These are phyloP conservation scores for Actinomucor elegans DNA, from an alignment of 371 early-diverging fungal species.

Conservation along the genomic window DNA sequence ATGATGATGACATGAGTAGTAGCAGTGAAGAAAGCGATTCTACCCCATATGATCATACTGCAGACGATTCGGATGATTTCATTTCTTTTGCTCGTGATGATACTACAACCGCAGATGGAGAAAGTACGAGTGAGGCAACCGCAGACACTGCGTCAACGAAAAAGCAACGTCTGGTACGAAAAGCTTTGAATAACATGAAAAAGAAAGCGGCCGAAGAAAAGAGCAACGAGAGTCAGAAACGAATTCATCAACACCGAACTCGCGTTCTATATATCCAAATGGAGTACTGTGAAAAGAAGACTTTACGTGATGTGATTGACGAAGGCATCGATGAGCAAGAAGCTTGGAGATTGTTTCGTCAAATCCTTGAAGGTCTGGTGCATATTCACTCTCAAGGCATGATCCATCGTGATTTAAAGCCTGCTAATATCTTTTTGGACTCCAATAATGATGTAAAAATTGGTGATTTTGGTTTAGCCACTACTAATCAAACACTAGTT, in stretches of 20 bases:
- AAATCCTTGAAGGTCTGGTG: constrained; percentile 87
- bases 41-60: background rate
- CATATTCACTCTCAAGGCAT: constrained; percentile 86
- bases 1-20: constrained; percentile 24
- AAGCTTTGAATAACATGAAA: constrained; percentile 19
- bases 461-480: constrained; percentile 98
- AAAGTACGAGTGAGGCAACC: constrained; percentile 1
- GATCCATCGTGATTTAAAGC: constrained; percentile 98
- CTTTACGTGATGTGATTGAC: constrained; percentile 85
- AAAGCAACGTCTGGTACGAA: constrained; percentile 6
- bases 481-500: constrained; percentile 62
- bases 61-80: constrained; percentile 23
- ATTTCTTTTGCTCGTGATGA: constrained; percentile 34
- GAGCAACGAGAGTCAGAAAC: constrained; percentile 19
- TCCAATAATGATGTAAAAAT: constrained; percentile 88
- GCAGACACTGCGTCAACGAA: constrained; percentile 11
- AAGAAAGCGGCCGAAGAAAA: constrained; percentile 23
- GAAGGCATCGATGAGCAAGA: constrained; percentile 75
- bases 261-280: constrained; percentile 92
- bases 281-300: constrained; percentile 97
- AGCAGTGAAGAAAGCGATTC: constrained; percentile 28
- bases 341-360: constrained; percentile 68
- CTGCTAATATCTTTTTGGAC: constrained; percentile 94
- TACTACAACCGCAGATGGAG: constrained; percentile 3
- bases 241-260: constrained; percentile 34